These are phyloP conservation scores for Diversispora eburnea DNA, from an alignment of 192 early-diverging fungal species.

Conservation along the genomic window DNA sequence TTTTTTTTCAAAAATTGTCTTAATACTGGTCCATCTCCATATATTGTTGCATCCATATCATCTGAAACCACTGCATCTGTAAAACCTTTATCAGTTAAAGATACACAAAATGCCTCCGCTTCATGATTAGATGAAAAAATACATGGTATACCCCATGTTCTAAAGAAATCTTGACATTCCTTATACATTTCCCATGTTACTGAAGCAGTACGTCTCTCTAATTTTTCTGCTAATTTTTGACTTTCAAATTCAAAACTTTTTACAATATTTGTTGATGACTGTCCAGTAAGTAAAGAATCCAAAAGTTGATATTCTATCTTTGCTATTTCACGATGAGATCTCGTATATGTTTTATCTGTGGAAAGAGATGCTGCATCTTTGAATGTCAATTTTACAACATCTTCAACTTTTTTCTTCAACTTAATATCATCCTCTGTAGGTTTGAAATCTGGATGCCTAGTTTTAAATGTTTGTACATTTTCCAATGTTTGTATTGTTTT, in stretches of 20 bases:
- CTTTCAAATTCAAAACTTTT: background rate
- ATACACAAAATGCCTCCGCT: slow-evolving; percentile 66
- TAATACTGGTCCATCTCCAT: no score
- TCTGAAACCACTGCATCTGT: slow-evolving; percentile 58
- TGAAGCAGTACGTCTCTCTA: slow-evolving; percentile 48
- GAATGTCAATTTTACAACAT: slow-evolving; percentile 2
- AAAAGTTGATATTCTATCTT: slow-evolving; percentile 8
- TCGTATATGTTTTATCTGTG: background rate
- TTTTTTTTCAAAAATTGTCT: slow-evolving; percentile 39
- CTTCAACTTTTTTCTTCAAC: slow-evolving; percentile 11
- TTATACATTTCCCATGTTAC: slow-evolving; percentile 46
- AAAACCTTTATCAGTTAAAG: slow-evolving; percentile 43
- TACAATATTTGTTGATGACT: background rate
- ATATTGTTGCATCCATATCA: slow-evolving; percentile 54
- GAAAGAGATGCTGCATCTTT: background rate
- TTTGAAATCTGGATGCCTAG: slow-evolving; percentile 2
- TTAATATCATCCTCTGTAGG: slow-evolving; percentile 4
- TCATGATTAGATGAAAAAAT: slow-evolving; percentile 48
- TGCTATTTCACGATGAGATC: background rate
- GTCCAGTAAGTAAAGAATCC: background rate
- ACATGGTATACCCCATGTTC: slow-evolving; percentile 51
- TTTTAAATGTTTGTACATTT: slow-evolving; percentile 11
- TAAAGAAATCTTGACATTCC: slow-evolving; percentile 48
- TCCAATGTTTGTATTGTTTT: background rate
- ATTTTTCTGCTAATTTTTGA: slow-evolving; percentile 18